Conservation (phyloP, 495 filamentous ascomycete species). For the Xanthoparmelia taractica region DNA sequence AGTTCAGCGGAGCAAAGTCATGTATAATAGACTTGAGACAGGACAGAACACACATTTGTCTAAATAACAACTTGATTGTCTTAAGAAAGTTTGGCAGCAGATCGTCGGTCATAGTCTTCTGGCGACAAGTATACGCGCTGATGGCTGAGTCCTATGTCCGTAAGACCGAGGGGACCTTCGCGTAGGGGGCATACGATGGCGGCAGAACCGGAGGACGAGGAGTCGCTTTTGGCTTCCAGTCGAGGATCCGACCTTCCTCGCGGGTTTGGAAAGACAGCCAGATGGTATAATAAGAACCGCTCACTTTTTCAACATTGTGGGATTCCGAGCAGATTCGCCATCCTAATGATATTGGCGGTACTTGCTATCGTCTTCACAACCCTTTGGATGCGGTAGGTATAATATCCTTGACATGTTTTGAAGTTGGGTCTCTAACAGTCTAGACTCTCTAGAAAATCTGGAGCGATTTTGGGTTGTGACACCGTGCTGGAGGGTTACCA, state of each 20-base stretch:
- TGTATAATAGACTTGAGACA: neutral
- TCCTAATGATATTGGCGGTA: neutral
- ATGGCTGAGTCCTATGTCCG: conserved; percentile 1
- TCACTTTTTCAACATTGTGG: neutral
- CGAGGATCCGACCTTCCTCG: neutral
- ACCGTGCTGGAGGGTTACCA: conserved; percentile 55
- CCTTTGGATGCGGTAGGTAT: conserved; percentile 7
- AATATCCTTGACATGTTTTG: neutral
- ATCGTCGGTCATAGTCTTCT: neutral
- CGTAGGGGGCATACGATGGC: neutral
- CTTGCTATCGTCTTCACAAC: neutral
- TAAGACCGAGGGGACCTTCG: neutral
- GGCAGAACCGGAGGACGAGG: conserved; percentile 3
- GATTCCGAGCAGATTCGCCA: neutral
- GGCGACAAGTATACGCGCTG: neutral
- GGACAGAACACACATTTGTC: neutral
- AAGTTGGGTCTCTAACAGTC: neutral
- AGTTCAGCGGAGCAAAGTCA: neutral
- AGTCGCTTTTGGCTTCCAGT: neutral
- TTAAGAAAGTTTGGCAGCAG: neutral
- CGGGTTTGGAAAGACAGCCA: neutral
- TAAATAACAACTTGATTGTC: neutral
- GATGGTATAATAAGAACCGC: neutral
- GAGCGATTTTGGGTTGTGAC: conserved; percentile 43
- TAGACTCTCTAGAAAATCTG: conserved; percentile 1